These are phyloP conservation scores for Haplographium delicatum DNA, from an alignment of 495 filamentous ascomycete genomes.

Conservation along the genomic window DNA sequence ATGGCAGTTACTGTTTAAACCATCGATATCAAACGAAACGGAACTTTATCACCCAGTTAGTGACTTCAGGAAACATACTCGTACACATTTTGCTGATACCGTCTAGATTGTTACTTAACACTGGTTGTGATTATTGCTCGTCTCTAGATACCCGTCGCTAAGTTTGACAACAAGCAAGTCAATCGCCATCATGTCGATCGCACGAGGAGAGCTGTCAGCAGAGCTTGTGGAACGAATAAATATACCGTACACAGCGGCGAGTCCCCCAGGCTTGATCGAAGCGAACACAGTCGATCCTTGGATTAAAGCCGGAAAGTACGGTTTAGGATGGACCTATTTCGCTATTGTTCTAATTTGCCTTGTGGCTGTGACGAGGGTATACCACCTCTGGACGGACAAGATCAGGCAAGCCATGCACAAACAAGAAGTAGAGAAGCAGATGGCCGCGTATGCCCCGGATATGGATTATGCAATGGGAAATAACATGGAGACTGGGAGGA, in stretches of 20 bases:
- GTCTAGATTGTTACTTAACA: too few species aligned
- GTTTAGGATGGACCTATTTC: conserved; percentile 83
- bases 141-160: too few species aligned
- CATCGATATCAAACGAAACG: neutral
- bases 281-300: conserved; percentile 76
- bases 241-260: conserved; percentile 64
- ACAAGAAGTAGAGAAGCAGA: conserved; percentile 56
- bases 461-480: conserved; percentile 60
- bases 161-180: neutral
- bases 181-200: conserved; percentile 6
- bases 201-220: conserved; percentile 10
- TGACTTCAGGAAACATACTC: too few species aligned
- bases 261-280: conserved; percentile 62
- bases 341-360: conserved; percentile 62
- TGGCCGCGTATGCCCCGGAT: conserved; percentile 45
- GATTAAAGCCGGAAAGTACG: conserved; percentile 78
- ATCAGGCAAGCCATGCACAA: conserved; percentile 78
- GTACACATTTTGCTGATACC: too few species aligned
- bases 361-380: conserved; percentile 62
- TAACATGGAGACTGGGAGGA: conserved; percentile 61
- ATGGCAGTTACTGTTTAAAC: conserved; percentile 8
- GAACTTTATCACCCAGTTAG: too few species aligned
- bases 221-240: conserved; percentile 66
- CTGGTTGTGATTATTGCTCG: too few species aligned
- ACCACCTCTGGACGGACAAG: conserved; percentile 84